A percentile compares a stretch with the other conserved stretches of the same genome.
phyloP scores from a whole-genome alignment of 805 yeast species.

The Yueomyces sinensis region DNA sequence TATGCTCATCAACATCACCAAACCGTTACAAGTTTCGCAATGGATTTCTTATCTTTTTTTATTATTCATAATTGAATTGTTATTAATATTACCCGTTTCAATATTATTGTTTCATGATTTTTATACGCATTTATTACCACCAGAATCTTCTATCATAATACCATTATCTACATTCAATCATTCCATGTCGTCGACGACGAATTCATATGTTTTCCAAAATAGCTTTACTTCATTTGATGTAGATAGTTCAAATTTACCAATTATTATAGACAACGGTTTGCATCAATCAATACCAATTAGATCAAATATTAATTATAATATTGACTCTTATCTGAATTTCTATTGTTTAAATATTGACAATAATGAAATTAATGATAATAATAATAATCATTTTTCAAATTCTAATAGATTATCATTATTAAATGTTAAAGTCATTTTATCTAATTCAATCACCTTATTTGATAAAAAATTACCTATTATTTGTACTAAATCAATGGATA shows the following conservation, averaged over 20 bases:
- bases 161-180: constrained; percentile 9
- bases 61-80: constrained; percentile 10
- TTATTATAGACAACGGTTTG: constrained; percentile 13
- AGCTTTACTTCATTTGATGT: constrained; percentile 4
- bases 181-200: too few species aligned
- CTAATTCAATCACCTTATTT: neutral
- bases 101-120: constrained; percentile 18
- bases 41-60: constrained; percentile 13
- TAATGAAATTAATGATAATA: neutral
- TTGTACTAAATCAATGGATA: constrained; percentile 3
- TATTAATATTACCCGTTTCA: constrained; percentile 16
- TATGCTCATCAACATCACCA: constrained; percentile 17
- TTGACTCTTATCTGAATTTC: constrained; percentile 14
- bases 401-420: neutral
- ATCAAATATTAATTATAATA: constrained; percentile 12
- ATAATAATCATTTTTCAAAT: neutral
- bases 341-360: constrained; percentile 14
- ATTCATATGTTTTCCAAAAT: constrained; percentile 1
- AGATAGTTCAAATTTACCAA: constrained; percentile 7
- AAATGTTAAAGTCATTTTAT: neutral
- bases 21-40: constrained; percentile 20
- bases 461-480: neutral
- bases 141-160: constrained; percentile 16
- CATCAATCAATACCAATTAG: constrained; percentile 12
- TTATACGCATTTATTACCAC: constrained; percentile 14